Evolutionary conservation across 2,329 filamentous ascomycete species (phyloP), one percentile per base, ranked within the genome.

Genomic region (Chaetomium globosum): DNA sequence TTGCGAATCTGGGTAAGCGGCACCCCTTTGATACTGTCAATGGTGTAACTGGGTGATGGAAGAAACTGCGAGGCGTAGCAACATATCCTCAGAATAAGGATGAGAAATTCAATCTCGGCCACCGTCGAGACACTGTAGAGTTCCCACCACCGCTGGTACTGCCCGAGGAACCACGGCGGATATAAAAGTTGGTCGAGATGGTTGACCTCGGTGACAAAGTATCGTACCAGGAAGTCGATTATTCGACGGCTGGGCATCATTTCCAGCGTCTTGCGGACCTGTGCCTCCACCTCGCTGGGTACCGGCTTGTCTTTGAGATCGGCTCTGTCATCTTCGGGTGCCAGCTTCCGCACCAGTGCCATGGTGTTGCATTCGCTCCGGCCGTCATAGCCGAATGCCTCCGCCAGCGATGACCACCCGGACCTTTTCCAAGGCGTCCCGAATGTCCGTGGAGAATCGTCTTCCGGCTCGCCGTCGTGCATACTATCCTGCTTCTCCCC

Each of bases 321-420:
- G 13, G 39, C 39, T 43, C 39, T 43, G 16, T 43, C 39, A 43
- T 43, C 39, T 43, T 43, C 39, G 5, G 39, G 39, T 43, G 39
- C 39, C 39, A 43, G 39, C 39, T 43, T 43, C 39, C 39, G 39
- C 16, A 43, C 39, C 5, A 43, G 39, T 43, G 39, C 39, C 39
- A 43, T 43, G 39, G 39, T 43, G 39, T 43, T 43, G 39, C 39
- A 43, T 43, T 43, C 39, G 39, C 39, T 43, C 39, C 39, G 39
- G 39, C 39, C 39, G 39, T 43, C 39, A 16, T 43, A 43, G 16
- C 39, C 39, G 39, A 43, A 43, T 16, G 39, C 39, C 19, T 43
- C 39, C 16, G 39, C 39, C 16, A 43, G 16, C 5, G 39, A 43
- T 16, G 39, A 43, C 39, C 39, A 43, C 39, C 39, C 39, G 39